These are phyloP conservation scores for Davidsoniella neocaledoniae DNA, from an alignment of 2,329 filamentous ascomycete genomes.

Conservation along the genomic window DNA sequence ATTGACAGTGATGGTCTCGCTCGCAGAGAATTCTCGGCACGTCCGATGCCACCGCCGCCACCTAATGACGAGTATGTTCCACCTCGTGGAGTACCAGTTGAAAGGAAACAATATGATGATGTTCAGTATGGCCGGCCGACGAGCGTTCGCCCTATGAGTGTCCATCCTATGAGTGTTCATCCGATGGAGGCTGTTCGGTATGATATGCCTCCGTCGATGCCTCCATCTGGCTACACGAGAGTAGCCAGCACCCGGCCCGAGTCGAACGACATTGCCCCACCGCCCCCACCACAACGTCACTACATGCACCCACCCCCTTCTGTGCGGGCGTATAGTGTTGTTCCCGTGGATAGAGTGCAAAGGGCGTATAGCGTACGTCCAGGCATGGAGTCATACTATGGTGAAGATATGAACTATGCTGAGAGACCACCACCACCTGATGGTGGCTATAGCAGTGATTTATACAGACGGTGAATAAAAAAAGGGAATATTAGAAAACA, in stretches of 20 bases:
- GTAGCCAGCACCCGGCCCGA: constrained; percentile 28
- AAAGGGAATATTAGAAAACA: background rate
- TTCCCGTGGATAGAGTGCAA: constrained; percentile 18
- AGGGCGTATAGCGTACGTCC: constrained; percentile 27
- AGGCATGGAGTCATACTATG: constrained; percentile 26
- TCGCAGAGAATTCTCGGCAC: constrained; percentile 25
- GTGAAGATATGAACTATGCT: constrained; percentile 17
- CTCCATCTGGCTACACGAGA: constrained; percentile 25
- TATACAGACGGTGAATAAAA: constrained; percentile 7
- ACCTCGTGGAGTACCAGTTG: constrained; percentile 26
- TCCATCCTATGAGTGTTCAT: constrained; percentile 8
- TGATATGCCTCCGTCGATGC: constrained; percentile 23
- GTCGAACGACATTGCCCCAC: constrained; percentile 5
- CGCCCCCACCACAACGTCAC: constrained; percentile 14
- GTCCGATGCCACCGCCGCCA: constrained; percentile 22
- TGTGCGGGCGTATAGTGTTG: constrained; percentile 20
- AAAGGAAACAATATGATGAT: constrained; percentile 27
- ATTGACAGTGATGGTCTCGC: constrained; percentile 15
- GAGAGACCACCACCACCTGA: background rate
- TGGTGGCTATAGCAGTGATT: constrained; percentile 13
- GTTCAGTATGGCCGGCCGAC: constrained; percentile 29
- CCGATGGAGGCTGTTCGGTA: constrained; percentile 25
- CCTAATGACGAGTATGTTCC: constrained; percentile 31
- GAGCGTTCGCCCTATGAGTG: constrained; percentile 5
- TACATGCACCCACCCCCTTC: constrained; percentile 18